phyloP scores from a whole-genome alignment of 441 rosid genomes.

The Theobroma grandiflorum region DNA sequence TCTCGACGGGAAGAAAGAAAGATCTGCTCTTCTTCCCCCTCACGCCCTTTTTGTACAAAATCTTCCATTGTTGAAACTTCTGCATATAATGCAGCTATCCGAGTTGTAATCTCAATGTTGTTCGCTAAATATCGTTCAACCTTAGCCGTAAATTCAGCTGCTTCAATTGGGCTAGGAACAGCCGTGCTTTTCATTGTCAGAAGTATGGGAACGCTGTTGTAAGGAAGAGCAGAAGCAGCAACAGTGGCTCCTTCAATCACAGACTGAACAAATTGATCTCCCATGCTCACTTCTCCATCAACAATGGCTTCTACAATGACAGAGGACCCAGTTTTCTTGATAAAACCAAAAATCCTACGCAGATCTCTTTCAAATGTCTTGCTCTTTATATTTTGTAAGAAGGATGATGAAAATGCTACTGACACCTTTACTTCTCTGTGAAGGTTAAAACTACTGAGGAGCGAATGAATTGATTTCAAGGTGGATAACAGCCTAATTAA shows the following conservation, averaged over 20 bases:
- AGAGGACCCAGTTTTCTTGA: constrained; percentile 40
- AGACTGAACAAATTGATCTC: constrained; percentile 39
- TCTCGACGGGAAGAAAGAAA: constrained; percentile 42
- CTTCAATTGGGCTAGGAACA: constrained; percentile 30
- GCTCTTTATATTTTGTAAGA: constrained; percentile 46
- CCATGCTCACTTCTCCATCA: constrained; percentile 28
- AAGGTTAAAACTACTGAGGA: constrained; percentile 28
- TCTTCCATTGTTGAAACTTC: constrained; percentile 34
- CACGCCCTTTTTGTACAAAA: constrained; percentile 26
- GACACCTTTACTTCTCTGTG: constrained; percentile 43
- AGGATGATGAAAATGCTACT: constrained; percentile 45
- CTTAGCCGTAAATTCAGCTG: constrained; percentile 32
- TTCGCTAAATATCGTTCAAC: constrained; percentile 33
- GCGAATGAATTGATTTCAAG: constrained; percentile 44
- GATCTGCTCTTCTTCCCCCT: constrained; percentile 25
- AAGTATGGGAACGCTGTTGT: constrained; percentile 36
- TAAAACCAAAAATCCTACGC: constrained; percentile 34
- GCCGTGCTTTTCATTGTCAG: constrained; percentile 33
- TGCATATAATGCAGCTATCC: constrained; percentile 40
- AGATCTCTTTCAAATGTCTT: constrained; percentile 30
- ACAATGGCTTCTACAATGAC: constrained; percentile 41
- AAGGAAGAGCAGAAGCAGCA: constrained; percentile 37
- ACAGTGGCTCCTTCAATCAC: constrained; percentile 32
- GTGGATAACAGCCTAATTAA: constrained; percentile 40
- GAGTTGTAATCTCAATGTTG: constrained; percentile 12